These are phyloP conservation scores for Curvularia sp. DNA, from an alignment of 2,329 filamentous ascomycete species.

Conservation along the genomic window DNA sequence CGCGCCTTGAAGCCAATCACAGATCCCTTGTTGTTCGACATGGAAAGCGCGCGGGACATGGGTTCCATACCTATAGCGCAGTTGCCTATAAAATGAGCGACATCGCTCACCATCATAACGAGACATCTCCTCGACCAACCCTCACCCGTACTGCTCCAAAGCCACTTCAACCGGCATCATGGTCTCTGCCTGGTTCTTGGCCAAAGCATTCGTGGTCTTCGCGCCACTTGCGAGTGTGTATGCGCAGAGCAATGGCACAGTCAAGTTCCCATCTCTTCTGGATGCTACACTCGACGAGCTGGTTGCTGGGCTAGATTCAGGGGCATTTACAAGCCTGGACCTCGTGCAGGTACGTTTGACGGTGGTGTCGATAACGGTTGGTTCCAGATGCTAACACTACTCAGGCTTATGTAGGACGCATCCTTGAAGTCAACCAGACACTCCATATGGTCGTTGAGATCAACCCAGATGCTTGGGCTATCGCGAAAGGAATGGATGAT, in stretches of 20 bases:
- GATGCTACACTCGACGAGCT: conserved; percentile 62
- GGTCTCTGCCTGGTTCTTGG: conserved; percentile 29
- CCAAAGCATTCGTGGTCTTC: conserved; percentile 28
- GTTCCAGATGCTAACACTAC: conserved; percentile 8
- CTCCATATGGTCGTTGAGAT: conserved; percentile 62
- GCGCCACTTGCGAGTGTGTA: conserved; percentile 27
- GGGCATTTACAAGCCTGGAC: conserved; percentile 64
- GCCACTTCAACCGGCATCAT: conserved; percentile 22
- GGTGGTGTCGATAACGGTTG: neutral
- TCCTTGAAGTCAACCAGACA: conserved; percentile 60
- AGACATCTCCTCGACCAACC: neutral
- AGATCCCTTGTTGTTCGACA: conserved; percentile 15
- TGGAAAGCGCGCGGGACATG: conserved; percentile 21
- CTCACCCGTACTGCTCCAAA: neutral
- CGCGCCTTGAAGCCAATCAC: conserved; percentile 8
- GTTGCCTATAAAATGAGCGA: conserved; percentile 21
- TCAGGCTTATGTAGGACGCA: conserved; percentile 60
- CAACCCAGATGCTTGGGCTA: conserved; percentile 62
- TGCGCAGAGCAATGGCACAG: conserved; percentile 21
- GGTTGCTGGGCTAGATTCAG: conserved; percentile 56
- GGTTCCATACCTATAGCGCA: conserved; percentile 5
- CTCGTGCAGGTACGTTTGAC: conserved; percentile 51
- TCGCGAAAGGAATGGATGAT: conserved; percentile 58
- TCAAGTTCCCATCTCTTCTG: conserved; percentile 52
- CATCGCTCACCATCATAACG: neutral